Base-by-base conservation (phyloP, 345 rosid species). In the Bruguiera gymnorhiza region DNA sequence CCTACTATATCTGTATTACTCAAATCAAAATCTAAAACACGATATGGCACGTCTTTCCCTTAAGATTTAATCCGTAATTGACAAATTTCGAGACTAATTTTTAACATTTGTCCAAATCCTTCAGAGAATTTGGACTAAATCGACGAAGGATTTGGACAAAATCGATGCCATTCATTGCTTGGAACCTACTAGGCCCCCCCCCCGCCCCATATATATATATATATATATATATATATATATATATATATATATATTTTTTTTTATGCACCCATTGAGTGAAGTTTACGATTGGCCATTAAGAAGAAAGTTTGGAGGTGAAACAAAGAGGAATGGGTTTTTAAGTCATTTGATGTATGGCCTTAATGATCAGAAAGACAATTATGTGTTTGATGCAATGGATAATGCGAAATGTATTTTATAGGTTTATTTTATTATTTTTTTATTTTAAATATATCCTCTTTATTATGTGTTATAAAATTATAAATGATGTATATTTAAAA, bases 291-390 rank as follows among this genome's bases (percentile, higher is more conserved):
- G 70, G 67, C n/a, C 60, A 23, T 24, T 23, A 26, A 27, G n/a
- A 69, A 27, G 66, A 54, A 75, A 72, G 69, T 48, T 32, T 15
- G 60, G 6, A 39, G 68, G 36, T 7, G 65, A 66, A 72, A 73
- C 70, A 67, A 70, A 70, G 70, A 54, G 54, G 66, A 73, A 73
- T 67, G 69, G 69, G 30, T 32, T 59, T 66, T 31, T 60, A 60
- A 62, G 73, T 64, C 75, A 70, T 61, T 52, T 67, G 72, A 75
- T 67, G 73, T 50, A 72, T 67, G 78, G 31, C 50, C 66, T 64
- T 78, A 76, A 83, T 80, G 69, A 80, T 76, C 78, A 71, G 82
- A 62, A 65, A 73, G 39, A 27, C 75, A 30, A 80, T 78, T 68
- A 70, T 78, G 78, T 72, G 79, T 18, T 26, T 50, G 67, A 67